These are phyloP conservation scores for Ascosphaera apis DNA, from an alignment of 2,329 filamentous ascomycete genomes.

Conservation along the genomic window DNA sequence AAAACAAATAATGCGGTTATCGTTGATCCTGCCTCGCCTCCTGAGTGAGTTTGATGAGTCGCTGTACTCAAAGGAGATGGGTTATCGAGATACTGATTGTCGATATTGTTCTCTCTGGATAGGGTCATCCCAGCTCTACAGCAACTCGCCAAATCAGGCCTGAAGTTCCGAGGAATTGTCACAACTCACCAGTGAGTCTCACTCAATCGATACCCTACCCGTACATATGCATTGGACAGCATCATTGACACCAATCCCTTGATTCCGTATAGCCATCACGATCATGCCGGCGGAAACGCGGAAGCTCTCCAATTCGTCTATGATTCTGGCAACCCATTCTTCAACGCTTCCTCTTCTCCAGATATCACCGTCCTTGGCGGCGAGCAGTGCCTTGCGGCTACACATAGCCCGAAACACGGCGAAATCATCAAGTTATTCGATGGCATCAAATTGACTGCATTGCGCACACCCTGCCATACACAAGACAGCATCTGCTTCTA, in stretches of 20 bases:
- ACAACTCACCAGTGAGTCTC: slow-evolving; percentile 90
- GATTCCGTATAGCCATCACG: slow-evolving; percentile 45
- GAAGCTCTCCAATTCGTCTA: slow-evolving; percentile 9
- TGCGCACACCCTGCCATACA: slow-evolving; percentile 96
- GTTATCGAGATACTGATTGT: too few species aligned
- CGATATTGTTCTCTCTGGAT: slow-evolving; percentile 29
- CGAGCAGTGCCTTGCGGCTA: slow-evolving; percentile 62
- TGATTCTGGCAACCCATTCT: background rate
- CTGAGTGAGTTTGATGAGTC: slow-evolving; percentile 18
- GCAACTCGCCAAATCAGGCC: background rate
- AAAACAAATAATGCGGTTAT: slow-evolving; percentile 26
- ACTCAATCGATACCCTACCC: too few species aligned
- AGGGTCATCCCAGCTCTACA: slow-evolving; percentile 27
- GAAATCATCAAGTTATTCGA: slow-evolving; percentile 62
- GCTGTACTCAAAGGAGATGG: too few species aligned
- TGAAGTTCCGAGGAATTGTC: slow-evolving; percentile 63
- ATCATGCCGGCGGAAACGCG: slow-evolving; percentile 81
- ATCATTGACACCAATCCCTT: background rate
- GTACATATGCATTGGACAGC: too few species aligned
- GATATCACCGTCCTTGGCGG: slow-evolving; percentile 59
- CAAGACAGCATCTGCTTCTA: slow-evolving; percentile 96
- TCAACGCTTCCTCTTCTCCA: background rate
- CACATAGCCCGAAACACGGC: slow-evolving; percentile 49
- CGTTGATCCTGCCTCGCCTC: slow-evolving; percentile 27
- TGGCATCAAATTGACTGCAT: slow-evolving; percentile 54